Percentiles rank a stretch among this genome's conserved stretches.
phyloP scores from a whole-genome alignment of 208 protist species.

The Trypanosoma rangeli region DNA sequence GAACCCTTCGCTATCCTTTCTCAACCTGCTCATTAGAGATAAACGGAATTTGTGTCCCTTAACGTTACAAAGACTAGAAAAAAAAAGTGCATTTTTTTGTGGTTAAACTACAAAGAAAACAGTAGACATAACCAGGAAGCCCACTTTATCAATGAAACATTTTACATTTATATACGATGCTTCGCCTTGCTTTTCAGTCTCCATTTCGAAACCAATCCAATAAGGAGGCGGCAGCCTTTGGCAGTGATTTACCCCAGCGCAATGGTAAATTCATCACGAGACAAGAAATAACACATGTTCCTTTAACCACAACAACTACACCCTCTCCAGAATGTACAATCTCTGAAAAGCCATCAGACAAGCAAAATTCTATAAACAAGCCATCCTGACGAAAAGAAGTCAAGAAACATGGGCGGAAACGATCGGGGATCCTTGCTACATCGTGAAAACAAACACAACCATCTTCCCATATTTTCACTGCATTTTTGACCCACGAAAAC shows the following conservation, averaged over 20 bases:
- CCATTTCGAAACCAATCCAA: slow-evolving; percentile 19
- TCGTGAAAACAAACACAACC: slow-evolving; percentile 9
- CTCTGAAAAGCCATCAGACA: slow-evolving; percentile 25
- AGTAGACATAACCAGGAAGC: not conserved
- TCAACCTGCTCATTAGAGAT: not conserved
- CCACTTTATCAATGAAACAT: not conserved
- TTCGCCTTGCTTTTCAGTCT: not conserved
- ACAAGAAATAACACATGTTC: slow-evolving; percentile 7
- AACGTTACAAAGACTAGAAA: not conserved
- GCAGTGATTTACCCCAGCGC: slow-evolving; percentile 1
- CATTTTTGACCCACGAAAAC: slow-evolving; percentile 16
- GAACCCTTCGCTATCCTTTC: not conserved
- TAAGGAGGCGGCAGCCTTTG: slow-evolving; percentile 6
- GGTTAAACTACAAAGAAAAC: not conserved
- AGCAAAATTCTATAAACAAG: slow-evolving; percentile 17
- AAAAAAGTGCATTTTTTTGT: not conserved
- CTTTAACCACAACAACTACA: slow-evolving; percentile 16
- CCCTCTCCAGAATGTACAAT: slow-evolving; percentile 21
- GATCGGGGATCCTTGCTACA: slow-evolving; percentile 3
- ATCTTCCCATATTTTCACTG: not conserved
- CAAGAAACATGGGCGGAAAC: slow-evolving; percentile 12
- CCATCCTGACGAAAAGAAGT: slow-evolving; percentile 20
- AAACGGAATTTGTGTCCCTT: not conserved
- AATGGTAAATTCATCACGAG: slow-evolving; percentile 18
- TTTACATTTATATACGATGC: not conserved